Percentiles rank a stretch among this genome's conserved stretches.
These are phyloP conservation scores for Trametes elegans DNA, from an alignment of 768 basidiomycete species.

Conservation along the genomic window DNA sequence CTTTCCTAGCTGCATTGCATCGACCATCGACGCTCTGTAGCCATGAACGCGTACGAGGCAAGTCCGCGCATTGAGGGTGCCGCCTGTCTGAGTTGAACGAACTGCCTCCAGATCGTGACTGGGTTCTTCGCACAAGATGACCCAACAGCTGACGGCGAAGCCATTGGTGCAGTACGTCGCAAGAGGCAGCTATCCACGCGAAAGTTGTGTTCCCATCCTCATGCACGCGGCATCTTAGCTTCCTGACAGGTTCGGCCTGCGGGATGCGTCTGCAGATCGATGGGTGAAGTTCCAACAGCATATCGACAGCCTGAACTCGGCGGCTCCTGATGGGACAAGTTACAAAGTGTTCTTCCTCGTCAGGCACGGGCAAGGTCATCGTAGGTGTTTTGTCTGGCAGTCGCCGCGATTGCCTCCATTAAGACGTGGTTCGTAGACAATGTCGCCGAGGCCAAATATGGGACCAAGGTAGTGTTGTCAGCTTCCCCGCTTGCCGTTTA, in stretches of 20 bases:
- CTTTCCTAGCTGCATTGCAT: no score
- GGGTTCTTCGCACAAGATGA: constrained; percentile 47
- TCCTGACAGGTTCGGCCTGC: constrained; percentile 55
- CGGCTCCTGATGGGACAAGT: constrained; percentile 35
- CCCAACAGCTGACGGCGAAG: constrained; percentile 24
- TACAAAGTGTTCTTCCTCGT: constrained; percentile 69
- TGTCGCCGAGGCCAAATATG: constrained; percentile 58
- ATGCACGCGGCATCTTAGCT: no score
- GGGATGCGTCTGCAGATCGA: constrained; percentile 45
- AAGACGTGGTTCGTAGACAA: constrained; percentile 49
- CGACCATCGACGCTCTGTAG: no score
- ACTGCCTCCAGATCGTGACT: constrained; percentile 24
- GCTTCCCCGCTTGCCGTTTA: not conserved
- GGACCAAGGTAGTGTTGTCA: constrained; percentile 37
- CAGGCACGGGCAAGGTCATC: constrained; percentile 73
- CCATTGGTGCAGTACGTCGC: constrained; percentile 31
- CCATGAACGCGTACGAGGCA: no score
- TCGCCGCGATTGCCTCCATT: not conserved
- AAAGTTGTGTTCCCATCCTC: no score
- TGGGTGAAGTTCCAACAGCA: constrained; percentile 47
- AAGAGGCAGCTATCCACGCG: not conserved
- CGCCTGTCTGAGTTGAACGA: no score
- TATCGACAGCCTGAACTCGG: constrained; percentile 47
- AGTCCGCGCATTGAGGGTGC: no score
- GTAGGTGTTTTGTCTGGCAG: constrained; percentile 42